Base-by-base conservation (phyloP, 768 basidiomycete species). In the Boletellus emodensis region DNA sequence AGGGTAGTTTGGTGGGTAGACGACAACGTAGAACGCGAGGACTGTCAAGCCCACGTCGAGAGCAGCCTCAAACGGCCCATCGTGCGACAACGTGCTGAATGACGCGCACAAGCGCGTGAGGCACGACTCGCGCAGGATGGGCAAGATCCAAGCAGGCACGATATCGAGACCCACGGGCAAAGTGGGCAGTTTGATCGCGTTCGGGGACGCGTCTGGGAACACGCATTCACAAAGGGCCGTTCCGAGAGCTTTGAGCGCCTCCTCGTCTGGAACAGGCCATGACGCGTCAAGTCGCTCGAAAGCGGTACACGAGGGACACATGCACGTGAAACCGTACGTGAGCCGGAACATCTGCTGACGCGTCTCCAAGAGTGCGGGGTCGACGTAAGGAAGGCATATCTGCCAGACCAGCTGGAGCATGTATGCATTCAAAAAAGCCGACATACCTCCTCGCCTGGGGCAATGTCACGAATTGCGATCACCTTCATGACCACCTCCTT, bases 1-100 rank as follows among this genome's bases (percentile, higher is more conserved):
- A n/a, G 89, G 90, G 64, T 89, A 90, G 60, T 85, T 84, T 2
- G 67, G 70, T 1, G 90, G 87, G 59, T 92, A 92, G 40, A 90
- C 72, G 46, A 86, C 61, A 11, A 77, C 59, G 64, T 91, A 92
- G 7, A 87, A 67, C 1, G 83, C 83, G 17, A 89, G 69, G 13
- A 90, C 68, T 1, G 78, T 76, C 34, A 74, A 59, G 13, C 90
- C 88, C 11, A 71, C 65, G 30, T 73, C 60, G 18, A 84, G 59
- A 0, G 88, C 87, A 13, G 65, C 53, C 11, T 69, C 66, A 56
- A 79, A 81, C 5, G 72, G 68, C 1, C 82, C 81, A 51, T 86
- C 83, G 58, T 91, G 88, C 5, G 87, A 85, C n/a, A 80, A 63
- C 50, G 70, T 67, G 60, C 86, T 84, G 67, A 91, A 92, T 5